A percentile compares a stretch with the other conserved stretches of the same genome.
phyloP scores from a whole-genome alignment of 2,329 filamentous ascomycete species.

The Xylaria sp. region DNA sequence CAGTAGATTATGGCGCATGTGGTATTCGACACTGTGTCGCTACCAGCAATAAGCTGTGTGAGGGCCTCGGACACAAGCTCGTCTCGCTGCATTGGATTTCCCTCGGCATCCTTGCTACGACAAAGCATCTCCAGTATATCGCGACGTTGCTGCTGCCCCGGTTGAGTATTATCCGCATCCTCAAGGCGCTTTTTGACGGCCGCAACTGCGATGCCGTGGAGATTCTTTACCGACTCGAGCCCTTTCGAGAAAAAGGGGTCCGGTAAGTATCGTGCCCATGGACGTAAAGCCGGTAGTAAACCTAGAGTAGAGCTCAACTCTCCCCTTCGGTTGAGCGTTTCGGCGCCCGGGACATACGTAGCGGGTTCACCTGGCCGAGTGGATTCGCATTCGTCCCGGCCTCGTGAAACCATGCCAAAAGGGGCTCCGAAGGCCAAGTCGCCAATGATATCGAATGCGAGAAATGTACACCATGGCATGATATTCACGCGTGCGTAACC shows the following conservation, averaged over 20 bases:
- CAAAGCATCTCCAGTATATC: slow-evolving; percentile 36
- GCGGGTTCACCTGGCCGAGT: slow-evolving; percentile 13
- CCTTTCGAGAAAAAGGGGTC: slow-evolving; percentile 34
- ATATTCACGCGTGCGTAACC: slow-evolving; percentile 30
- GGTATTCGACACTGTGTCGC: slow-evolving; percentile 32
- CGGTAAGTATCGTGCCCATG: slow-evolving; percentile 33
- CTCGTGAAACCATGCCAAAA: slow-evolving; percentile 35
- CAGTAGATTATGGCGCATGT: slow-evolving; percentile 35
- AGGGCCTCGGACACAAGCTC: slow-evolving; percentile 34
- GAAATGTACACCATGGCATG: slow-evolving; percentile 34
- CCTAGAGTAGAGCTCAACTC: slow-evolving; percentile 30
- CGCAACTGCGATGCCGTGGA: slow-evolving; percentile 29
- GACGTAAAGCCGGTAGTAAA: slow-evolving; percentile 30
- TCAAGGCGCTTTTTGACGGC: slow-evolving; percentile 28
- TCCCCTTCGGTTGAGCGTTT: slow-evolving; percentile 33
- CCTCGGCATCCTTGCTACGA: slow-evolving; percentile 31
- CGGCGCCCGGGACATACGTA: slow-evolving; percentile 31
- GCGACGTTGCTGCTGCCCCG: slow-evolving; percentile 4
- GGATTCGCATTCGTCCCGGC: slow-evolving; percentile 32
- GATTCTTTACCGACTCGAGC: slow-evolving; percentile 24
- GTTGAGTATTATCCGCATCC: neutral
- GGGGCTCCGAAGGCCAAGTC: slow-evolving; percentile 34
- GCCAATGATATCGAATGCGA: slow-evolving; percentile 36
- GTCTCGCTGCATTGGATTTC: slow-evolving; percentile 24
- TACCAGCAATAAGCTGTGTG: slow-evolving; percentile 33